These are phyloP conservation scores for Boletus fagicola DNA, from an alignment of 768 basidiomycete species.

Conservation along the genomic window DNA sequence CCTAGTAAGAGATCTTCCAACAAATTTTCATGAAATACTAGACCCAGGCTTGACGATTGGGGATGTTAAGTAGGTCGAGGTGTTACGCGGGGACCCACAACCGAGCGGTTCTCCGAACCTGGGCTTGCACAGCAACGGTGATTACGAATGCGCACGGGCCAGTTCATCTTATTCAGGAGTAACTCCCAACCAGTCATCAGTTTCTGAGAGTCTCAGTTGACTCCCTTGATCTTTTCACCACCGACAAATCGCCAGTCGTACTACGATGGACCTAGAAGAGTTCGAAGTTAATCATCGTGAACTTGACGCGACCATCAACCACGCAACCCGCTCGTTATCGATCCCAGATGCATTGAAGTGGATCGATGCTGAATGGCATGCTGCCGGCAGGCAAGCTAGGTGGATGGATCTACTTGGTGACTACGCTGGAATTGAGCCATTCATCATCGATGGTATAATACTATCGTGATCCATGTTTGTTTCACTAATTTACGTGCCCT, in stretches of 20 bases:
- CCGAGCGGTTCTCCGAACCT: not conserved
- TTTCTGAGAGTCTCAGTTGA: not conserved
- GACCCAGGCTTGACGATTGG: not conserved
- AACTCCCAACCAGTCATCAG: not conserved
- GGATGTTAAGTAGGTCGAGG: not conserved
- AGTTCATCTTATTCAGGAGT: not conserved
- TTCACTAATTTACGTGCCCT: conserved; percentile 1
- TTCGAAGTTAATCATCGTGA: conserved; percentile 29
- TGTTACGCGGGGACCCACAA: not conserved
- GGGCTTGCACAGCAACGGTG: conserved; percentile 6
- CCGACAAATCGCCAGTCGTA: not conserved
- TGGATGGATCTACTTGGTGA: conserved; percentile 75
- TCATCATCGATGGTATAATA: conserved; percentile 58
- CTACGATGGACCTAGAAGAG: conserved; percentile 40
- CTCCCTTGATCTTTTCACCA: not conserved
- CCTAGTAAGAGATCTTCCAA: conserved; percentile 8
- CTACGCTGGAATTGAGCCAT: conserved; percentile 65
- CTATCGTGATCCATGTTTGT: not conserved
- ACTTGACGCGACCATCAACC: not conserved
- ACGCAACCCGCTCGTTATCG: conserved; percentile 5
- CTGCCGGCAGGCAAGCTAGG: conserved; percentile 37
- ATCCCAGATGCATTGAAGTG: conserved; percentile 25
- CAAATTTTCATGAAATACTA: not conserved
- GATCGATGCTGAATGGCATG: conserved; percentile 42
- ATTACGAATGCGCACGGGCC: conserved; percentile 18